A percentile compares a stretch with the other conserved stretches of the same genome.
Conservation (phyloP, 768 basidiomycete genomes). For the Trichaptum fuscoviolaceum region DNA sequence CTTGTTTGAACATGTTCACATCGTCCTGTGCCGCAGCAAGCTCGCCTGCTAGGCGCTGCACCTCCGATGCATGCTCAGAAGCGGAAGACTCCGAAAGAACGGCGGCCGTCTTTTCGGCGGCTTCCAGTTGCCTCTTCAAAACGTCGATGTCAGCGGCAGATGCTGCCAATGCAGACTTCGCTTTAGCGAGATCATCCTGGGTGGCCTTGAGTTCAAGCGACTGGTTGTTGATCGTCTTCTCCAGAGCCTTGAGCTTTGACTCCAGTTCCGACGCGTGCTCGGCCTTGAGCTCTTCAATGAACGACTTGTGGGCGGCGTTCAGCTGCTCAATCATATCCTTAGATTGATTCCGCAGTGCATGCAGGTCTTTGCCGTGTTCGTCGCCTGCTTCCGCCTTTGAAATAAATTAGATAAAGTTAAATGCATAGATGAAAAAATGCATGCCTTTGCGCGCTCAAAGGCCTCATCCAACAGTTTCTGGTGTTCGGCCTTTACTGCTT, state of each 20-base stretch:
- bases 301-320: slow-evolving; percentile 51
- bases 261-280: slow-evolving; percentile 62
- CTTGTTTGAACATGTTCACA: slow-evolving; percentile 56
- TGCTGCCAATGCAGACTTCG: slow-evolving; percentile 54
- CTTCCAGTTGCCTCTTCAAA: slow-evolving; percentile 60
- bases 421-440: slow-evolving; percentile 11
- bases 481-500: slow-evolving; percentile 61
- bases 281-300: slow-evolving; percentile 54
- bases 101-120: slow-evolving; percentile 43
- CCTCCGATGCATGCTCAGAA: slow-evolving; percentile 49
- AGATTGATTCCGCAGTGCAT: slow-evolving; percentile 61
- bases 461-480: slow-evolving; percentile 56
- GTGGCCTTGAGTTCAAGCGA: slow-evolving; percentile 78
- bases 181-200: slow-evolving; percentile 74
- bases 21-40: slow-evolving; percentile 65
- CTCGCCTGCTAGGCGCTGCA: slow-evolving; percentile 52
- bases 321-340: slow-evolving; percentile 66
- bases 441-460: slow-evolving; percentile 74
- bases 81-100: slow-evolving; percentile 24
- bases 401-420: slow-evolving; percentile 6
- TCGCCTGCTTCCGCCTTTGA: slow-evolving; percentile 65
- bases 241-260: slow-evolving; percentile 46
- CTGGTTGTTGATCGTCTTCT: slow-evolving; percentile 59
- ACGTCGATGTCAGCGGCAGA: slow-evolving; percentile 49
- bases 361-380: slow-evolving; percentile 64